These are phyloP conservation scores for Pleurotus tuoliensis DNA, from an alignment of 768 basidiomycete genomes.

Conservation along the genomic window DNA sequence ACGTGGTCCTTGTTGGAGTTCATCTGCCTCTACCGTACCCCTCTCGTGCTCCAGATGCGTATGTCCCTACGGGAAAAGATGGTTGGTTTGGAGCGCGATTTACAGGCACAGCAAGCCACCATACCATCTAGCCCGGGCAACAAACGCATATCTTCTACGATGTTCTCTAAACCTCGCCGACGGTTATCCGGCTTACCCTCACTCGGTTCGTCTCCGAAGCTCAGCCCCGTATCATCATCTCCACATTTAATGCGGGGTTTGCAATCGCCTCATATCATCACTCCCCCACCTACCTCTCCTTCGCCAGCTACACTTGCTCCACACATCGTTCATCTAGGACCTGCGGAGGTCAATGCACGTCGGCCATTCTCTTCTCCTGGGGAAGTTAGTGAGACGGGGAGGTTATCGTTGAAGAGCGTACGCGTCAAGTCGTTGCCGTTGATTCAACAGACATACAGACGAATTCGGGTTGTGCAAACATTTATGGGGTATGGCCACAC, in stretches of 20 bases:
- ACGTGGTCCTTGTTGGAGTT: constrained; percentile 73
- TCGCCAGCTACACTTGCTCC: constrained; percentile 1
- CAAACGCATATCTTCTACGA: constrained; percentile 20
- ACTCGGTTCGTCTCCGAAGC: neutral
- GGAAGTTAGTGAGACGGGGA: constrained; percentile 17
- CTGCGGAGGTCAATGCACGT: constrained; percentile 11
- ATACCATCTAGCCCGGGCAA: constrained; percentile 38
- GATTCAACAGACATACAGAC: constrained; percentile 52
- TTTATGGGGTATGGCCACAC: constrained; percentile 56
- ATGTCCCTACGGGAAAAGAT: constrained; percentile 65
- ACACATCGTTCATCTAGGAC: constrained; percentile 15
- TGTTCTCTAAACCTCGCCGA: constrained; percentile 14
- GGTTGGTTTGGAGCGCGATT: constrained; percentile 46
- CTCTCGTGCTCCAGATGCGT: constrained; percentile 63
- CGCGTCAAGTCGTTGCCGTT: constrained; percentile 49
- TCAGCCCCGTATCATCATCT: constrained; percentile 1
- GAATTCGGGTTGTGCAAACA: constrained; percentile 59
- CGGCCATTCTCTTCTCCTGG: constrained; percentile 13
- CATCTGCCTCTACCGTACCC: constrained; percentile 56
- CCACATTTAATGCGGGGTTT: constrained; percentile 9
- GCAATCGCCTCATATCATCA: constrained; percentile 16
- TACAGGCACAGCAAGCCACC: constrained; percentile 37
- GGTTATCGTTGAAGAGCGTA: constrained; percentile 28
- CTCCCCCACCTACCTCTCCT: neutral
- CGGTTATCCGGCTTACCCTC: constrained; percentile 9